Conservation (phyloP, 2,329 filamentous ascomycete genomes). For the Fusarium cyanostomum region DNA sequence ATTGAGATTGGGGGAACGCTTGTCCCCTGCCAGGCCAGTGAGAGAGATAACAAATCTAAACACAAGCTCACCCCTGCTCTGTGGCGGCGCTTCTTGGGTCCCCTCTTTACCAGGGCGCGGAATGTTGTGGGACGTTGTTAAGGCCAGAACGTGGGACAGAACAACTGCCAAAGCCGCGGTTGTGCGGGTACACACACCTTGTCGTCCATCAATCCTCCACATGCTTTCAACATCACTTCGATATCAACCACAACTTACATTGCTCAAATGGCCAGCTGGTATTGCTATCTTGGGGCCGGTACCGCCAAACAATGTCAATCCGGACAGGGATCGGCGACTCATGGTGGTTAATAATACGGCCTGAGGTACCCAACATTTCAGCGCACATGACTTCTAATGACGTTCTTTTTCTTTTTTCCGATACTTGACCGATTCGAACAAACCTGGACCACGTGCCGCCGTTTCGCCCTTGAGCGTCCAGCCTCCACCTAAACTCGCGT, state of each 20-base stretch:
- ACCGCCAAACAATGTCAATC: neutral
- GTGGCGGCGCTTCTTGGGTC: slow-evolving; percentile 39
- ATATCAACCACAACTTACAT: neutral
- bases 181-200: slow-evolving; percentile 19
- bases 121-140: slow-evolving; percentile 38
- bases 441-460: slow-evolving; percentile 21
- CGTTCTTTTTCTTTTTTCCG: slow-evolving; percentile 36
- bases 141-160: slow-evolving; percentile 29
- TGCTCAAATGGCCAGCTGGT: slow-evolving; percentile 2
- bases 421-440: slow-evolving; percentile 44
- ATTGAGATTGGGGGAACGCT: slow-evolving; percentile 21
- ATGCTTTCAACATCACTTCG: slow-evolving; percentile 3
- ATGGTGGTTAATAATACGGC: slow-evolving; percentile 13
- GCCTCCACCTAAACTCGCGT: slow-evolving; percentile 11
- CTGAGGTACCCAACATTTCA: slow-evolving; percentile 28
- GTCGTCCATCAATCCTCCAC: slow-evolving; percentile 41
- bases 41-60: slow-evolving; percentile 13
- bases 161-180: slow-evolving; percentile 23
- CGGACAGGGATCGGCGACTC: slow-evolving; percentile 7
- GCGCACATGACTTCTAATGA: slow-evolving; percentile 27
- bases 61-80: slow-evolving; percentile 28
- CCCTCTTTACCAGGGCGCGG: slow-evolving; percentile 23
- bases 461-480: slow-evolving; percentile 10
- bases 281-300: neutral
- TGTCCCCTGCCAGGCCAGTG: slow-evolving; percentile 7